Base-by-base conservation (phyloP, 148 eudicot genomes). In the Arbutus unedo region DNA sequence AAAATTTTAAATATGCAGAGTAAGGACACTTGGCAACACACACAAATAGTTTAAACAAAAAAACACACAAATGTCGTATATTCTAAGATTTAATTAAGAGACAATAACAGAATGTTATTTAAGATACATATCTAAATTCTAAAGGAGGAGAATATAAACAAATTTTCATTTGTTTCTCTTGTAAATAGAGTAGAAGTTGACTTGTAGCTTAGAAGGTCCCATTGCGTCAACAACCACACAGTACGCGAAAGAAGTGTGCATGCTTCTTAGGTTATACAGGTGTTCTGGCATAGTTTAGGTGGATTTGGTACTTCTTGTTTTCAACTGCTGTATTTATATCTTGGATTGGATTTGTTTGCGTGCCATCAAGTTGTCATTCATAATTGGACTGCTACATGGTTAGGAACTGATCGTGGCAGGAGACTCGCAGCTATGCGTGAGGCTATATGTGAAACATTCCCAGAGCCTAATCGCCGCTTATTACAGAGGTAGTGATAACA, bases 391-490 rank as follows among this genome's bases (percentile, higher is more conserved):
- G 41, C 78, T 57, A 31, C 47, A 38, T 66, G 7, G 19, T 70
- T 82, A 96, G 99, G 94, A 89, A 88, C 89, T 85, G 97, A 96
- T 16, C 98, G 95, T 81, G 82, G 88, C 88, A 94, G 82, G 87
- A 93, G 98, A 84, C 84, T 93, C 50, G 83, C 81, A 83, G 91
- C 92, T 81, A 93, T 96, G 97, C 98, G 96, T 78, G 85, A 88
- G 55, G 99, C 99, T 71, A 90, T 96, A 84, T 84, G 90, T 76
- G 99, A 96, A 85, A 94, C 99, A 84, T 96, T 96, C 79, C 99
- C 99, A 19, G 99, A 96, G 86, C 99, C 99, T 82, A 96, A 96
- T 87, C 94, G 99, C 59, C 91, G 91, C 70, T 86, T 96, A 81
- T 86, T 96, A 71, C 97, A 96, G 84, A 96, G 99, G 99, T 96